Evolutionary conservation across 441 rosid species (phyloP).

Genomic region (Mallotus repandus): DNA sequence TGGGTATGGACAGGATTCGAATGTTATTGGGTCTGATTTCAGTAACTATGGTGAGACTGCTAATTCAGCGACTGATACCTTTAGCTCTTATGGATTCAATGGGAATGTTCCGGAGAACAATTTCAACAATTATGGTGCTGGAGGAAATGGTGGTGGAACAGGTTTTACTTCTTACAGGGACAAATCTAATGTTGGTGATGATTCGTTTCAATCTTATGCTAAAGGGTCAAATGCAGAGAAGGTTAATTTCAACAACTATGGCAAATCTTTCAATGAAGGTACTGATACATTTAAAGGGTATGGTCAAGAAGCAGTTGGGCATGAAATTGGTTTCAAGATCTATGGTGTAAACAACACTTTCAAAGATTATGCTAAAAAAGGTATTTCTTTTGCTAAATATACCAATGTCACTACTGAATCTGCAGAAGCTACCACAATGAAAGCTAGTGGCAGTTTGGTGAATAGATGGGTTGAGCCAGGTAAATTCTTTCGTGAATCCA

Average conservation of each 20-base stretch:
- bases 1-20: conserved; percentile 54
- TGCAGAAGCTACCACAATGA: neutral
- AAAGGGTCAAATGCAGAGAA: conserved; percentile 53
- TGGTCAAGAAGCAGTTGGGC: conserved; percentile 47
- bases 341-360: conserved; percentile 74
- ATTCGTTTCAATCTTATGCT: conserved; percentile 70
- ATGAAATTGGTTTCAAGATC: conserved; percentile 55
- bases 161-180: conserved; percentile 70
- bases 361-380: conserved; percentile 56
- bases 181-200: conserved; percentile 83
- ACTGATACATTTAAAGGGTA: conserved; percentile 70
- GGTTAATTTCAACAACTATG: conserved; percentile 70
- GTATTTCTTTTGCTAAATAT: conserved; percentile 51
- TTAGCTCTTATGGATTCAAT: conserved; percentile 68
- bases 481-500: conserved; percentile 80
- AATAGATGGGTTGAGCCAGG: conserved; percentile 93
- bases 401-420: conserved; percentile 31
- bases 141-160: conserved; percentile 53
- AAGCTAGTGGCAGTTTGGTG: conserved; percentile 47
- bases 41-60: conserved; percentile 60
- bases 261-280: conserved; percentile 85
- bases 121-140: conserved; percentile 67
- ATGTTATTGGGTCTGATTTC: conserved; percentile 75
- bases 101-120: conserved; percentile 66
- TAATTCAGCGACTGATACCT: conserved; percentile 56